Percentiles rank a stretch among this genome's conserved stretches.
These are phyloP conservation scores for Hamamelis virginiana DNA, from an alignment of 164 flowering plant genomes.

Conservation along the genomic window DNA sequence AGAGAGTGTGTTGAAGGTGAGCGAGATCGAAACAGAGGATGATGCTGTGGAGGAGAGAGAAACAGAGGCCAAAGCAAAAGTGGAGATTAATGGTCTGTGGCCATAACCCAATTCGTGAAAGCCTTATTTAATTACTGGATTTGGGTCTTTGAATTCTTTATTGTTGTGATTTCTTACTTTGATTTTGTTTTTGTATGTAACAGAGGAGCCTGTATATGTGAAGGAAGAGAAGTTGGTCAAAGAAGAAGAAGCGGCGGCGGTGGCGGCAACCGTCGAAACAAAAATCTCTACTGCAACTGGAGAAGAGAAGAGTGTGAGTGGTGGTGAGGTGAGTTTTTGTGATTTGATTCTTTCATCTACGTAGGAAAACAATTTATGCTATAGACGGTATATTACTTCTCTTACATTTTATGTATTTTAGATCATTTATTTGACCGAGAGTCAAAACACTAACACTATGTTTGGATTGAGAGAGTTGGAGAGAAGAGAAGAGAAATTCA, in stretches of 20 bases:
- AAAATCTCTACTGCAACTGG: not conserved
- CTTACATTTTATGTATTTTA: too few relatives aligned
- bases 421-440: too few relatives aligned
- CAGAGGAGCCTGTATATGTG: not conserved
- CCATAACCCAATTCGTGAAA: too few relatives aligned
- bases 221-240: constrained; percentile 10
- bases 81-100: constrained; percentile 13
- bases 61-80: not conserved
- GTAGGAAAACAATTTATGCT: too few relatives aligned
- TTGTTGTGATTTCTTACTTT: too few relatives aligned
- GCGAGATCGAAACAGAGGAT: not conserved
- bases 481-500: too few relatives aligned
- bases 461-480: too few relatives aligned
- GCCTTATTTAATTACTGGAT: too few relatives aligned
- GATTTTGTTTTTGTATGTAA: not conserved
- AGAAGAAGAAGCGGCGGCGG: not conserved
- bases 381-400: too few relatives aligned
- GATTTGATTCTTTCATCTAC: too few relatives aligned
- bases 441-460: too few relatives aligned
- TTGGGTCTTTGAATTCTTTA: not conserved
- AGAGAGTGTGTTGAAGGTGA: not conserved
- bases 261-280: not conserved
- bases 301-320: not conserved
- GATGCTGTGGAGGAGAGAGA: constrained; percentile 2
- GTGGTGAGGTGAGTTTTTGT: not conserved